Conservation (phyloP, 2,329 filamentous ascomycete genomes). For the Alternaria arbusti region DNA sequence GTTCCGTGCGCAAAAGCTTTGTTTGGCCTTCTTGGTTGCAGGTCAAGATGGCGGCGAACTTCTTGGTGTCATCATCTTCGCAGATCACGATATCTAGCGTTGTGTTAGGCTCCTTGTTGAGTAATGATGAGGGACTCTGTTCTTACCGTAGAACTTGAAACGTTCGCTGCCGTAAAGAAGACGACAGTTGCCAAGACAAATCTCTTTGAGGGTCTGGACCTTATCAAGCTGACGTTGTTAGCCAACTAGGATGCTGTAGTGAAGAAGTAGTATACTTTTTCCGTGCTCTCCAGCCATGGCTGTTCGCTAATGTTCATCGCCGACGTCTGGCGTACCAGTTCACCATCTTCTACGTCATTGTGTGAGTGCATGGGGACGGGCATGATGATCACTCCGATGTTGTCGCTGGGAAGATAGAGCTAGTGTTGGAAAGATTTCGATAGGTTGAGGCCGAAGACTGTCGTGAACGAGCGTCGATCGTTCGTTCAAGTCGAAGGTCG, state of each 20-base stretch:
- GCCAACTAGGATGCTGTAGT: conserved; percentile 42
- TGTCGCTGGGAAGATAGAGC: neutral
- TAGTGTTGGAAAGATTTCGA: neutral
- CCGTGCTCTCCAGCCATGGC: conserved; percentile 5
- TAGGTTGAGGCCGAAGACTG: neutral
- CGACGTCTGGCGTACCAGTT: conserved; percentile 1
- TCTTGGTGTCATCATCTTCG: conserved; percentile 46
- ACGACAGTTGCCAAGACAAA: conserved; percentile 31
- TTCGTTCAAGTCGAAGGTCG: neutral
- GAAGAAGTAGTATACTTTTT: neutral
- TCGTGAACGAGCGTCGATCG: neutral
- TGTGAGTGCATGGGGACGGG: neutral
- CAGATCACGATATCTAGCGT: conserved; percentile 25
- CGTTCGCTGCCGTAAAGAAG: conserved; percentile 37
- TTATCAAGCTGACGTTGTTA: conserved; percentile 61
- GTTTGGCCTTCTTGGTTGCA: conserved; percentile 81
- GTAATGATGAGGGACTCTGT: neutral
- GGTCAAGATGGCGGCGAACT: conserved; percentile 93
- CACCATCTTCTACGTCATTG: neutral
- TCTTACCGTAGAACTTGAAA: conserved; percentile 30
- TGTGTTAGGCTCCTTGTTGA: neutral
- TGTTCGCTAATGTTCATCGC: neutral
- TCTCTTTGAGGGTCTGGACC: conserved; percentile 42
- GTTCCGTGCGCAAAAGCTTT: conserved; percentile 73
- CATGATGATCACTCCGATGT: neutral